Evolutionary conservation across 495 filamentous ascomycete species (phyloP), one percentile per base, ranked within the genome.

Genomic region (Achaetomiella virescens): DNA sequence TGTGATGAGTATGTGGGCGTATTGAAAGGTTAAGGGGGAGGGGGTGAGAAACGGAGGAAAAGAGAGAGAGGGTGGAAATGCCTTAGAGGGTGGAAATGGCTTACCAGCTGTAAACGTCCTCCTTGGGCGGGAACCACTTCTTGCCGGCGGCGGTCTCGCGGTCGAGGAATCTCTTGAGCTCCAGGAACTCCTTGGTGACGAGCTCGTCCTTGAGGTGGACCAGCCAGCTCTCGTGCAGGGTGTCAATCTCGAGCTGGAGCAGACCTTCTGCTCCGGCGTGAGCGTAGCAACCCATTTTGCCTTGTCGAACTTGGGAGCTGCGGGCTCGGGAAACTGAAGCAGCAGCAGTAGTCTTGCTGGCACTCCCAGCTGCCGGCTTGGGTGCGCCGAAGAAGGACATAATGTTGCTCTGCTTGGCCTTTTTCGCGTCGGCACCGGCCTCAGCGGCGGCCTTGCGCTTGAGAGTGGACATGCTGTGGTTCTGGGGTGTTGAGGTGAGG

Each of bases 101-200:
- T 15, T 78, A 95, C 93, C 93, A 98, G 48, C 86, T 88, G 69
- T 98, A 98, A n/a, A 98, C 82, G 69, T 98, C 92, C 55, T 87
- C 79, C 45, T 79, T 74, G 0, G 91, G 91, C 12, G 93, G 93
- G 61, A 93, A 98, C 49, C 95, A 73, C 63, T 82, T 89, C 66
- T 83, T 86, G 2, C 84, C 82, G 1, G 71, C 71, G n/a, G 83
- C 79, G 42, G 82, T 79, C 73, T 98, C 95, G 43, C 73, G 78
- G 66, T 88, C 84, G 49, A 98, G 75, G 67, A 97, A 98, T 17
- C 82, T 74, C 76, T 98, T 98, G 58, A 98, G 71, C 11, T 84
- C 82, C 27, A 97, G 73, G 63, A 98, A 98, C 43, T 90, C 84
- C 11, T 79, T 78, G 46, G 76, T 86, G 2, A 83, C 66, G 18